Conservation (phyloP, 2,329 filamentous ascomycete species). For the Trichoderma guizhouense region DNA sequence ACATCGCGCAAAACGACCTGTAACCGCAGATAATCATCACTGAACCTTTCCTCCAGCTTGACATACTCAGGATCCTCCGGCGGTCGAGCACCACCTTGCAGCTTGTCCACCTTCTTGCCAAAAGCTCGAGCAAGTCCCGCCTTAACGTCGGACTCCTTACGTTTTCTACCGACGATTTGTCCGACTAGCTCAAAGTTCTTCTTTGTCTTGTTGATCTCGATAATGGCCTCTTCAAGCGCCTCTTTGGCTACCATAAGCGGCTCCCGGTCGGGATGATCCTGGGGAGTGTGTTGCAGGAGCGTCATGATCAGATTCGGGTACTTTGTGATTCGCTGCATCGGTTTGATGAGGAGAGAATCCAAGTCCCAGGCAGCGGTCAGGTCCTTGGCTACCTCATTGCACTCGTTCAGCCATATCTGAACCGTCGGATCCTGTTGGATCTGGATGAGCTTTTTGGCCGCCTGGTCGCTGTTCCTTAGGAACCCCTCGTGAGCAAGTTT, state of each 20-base stretch:
- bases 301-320: conserved; percentile 84
- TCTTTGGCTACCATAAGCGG: conserved; percentile 55
- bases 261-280: conserved; percentile 77
- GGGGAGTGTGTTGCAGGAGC: conserved; percentile 73
- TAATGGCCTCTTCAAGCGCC: conserved; percentile 62
- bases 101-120: conserved; percentile 81
- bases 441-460: conserved; percentile 58
- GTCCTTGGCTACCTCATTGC: conserved; percentile 86
- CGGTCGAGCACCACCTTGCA: conserved; percentile 58
- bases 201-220: conserved; percentile 92
- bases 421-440: conserved; percentile 62
- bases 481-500: conserved; percentile 60
- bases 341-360: conserved; percentile 94
- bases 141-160: conserved; percentile 84
- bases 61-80: conserved; percentile 81
- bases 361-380: conserved; percentile 92
- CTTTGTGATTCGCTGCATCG: conserved; percentile 89
- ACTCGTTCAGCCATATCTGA: conserved; percentile 88
- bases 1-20: conserved; percentile 92
- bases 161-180: conserved; percentile 79
- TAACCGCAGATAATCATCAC: conserved; percentile 85
- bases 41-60: conserved; percentile 79
- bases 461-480: conserved; percentile 60
- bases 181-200: conserved; percentile 91
- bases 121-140: conserved; percentile 85